Evolutionary conservation across 495 filamentous ascomycete genomes (phyloP), one percentile per base, ranked within the genome.

Genomic region (Hypoxylon lienhwacheense): DNA sequence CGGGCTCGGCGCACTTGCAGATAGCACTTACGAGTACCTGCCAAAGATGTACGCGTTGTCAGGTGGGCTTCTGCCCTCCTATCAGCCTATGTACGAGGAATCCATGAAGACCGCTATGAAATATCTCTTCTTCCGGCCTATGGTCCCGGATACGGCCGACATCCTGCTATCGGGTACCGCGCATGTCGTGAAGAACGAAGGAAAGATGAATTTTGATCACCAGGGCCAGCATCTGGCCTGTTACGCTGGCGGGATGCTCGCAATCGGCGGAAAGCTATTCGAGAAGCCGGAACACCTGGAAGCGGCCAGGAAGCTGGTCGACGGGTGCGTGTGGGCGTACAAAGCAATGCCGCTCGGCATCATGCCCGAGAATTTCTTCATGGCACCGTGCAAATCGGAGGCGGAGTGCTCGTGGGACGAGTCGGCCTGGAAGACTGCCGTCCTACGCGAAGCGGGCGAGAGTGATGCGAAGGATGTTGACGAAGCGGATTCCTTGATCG

Each of bases 241-340:
- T 67, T 98, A 96, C 63, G 83, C 83, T 0, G 92, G 93, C 10
- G 92, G 90, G 19, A 97, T 97, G 92, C 83, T 95, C 40, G 92
- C 84, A 7, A 73, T 98, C 32, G 93, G 89, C 28, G 86, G 88
- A 16, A 87, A 82, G 58, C 74, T 91, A 2, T 91, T 95, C 53
- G 73, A 79, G 16, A 74, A 83, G 12, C 73, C 83, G 1, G 77
- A 79, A 2, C 86, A 97, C 61, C 70, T 97, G 40, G 78, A 87
- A n/a, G 77, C 89, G 16, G 93, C 86, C 2, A 73, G 78, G 35
- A 87, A 88, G 60, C 77, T 97, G n/a, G 87, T 89, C 0, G 85
- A 93, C 43, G 93, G 91, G 10, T 97, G 92, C 57, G 85, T 91
- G n/a, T 97, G 90, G 91, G 83, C 89, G 1, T 97, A 96, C 64